Evolutionary conservation across 2,329 filamentous ascomycete genomes (phyloP).

Genomic region (Fusarium sp.): DNA sequence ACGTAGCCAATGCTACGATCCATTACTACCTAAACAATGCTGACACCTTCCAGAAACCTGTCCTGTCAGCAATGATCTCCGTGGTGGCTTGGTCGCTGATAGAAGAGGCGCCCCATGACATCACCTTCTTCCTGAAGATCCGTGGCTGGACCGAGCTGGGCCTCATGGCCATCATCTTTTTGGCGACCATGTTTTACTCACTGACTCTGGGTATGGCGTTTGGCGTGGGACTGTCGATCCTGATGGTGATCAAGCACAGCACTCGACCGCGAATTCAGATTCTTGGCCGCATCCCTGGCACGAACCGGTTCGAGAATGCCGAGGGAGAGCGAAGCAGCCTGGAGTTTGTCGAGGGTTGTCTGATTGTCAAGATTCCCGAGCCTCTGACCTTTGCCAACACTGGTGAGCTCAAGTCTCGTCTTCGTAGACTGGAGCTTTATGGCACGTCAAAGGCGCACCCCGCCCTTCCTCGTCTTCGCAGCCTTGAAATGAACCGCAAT

Average conservation of each 20-base stretch:
- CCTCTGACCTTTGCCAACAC: constrained; percentile 98
- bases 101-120: constrained; percentile 93
- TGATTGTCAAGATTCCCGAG: constrained; percentile 98
- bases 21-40: background rate
- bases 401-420: constrained; percentile 85
- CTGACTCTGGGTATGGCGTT: constrained; percentile 93
- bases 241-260: constrained; percentile 90
- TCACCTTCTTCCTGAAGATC: constrained; percentile 88
- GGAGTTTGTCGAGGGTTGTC: constrained; percentile 90
- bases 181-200: constrained; percentile 94
- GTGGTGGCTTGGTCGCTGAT: constrained; percentile 95
- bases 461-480: constrained; percentile 82
- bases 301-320: constrained; percentile 87
- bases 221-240: constrained; percentile 88
- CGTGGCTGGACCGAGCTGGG: constrained; percentile 86
- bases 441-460: constrained; percentile 89
- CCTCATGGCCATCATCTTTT: constrained; percentile 91
- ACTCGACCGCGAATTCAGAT: constrained; percentile 97
- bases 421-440: constrained; percentile 88
- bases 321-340: constrained; percentile 78
- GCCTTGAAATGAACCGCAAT: constrained; percentile 86
- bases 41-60: constrained; percentile 76
- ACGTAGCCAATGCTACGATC: background rate
- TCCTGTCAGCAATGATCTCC: constrained; percentile 92
- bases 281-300: constrained; percentile 87